A percentile compares a stretch with the other conserved stretches of the same genome.
These are phyloP conservation scores for Geosiphon pyriformis DNA, from an alignment of 192 early-diverging fungal genomes.

Conservation along the genomic window DNA sequence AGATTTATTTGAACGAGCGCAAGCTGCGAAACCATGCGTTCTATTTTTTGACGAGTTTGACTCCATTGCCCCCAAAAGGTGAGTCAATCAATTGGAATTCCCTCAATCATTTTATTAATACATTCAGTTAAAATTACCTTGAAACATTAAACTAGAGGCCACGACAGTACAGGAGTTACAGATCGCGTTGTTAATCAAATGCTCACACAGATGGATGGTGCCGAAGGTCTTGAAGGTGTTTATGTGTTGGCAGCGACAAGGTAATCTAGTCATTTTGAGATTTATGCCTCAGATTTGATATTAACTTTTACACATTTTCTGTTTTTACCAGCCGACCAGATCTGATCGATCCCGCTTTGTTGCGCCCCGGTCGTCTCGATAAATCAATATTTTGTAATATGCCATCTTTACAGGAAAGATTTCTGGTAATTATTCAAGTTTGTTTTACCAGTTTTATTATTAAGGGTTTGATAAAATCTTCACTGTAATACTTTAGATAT, in stretches of 20 bases:
- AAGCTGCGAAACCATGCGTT: slow-evolving; percentile 89
- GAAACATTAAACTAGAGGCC: too few relatives aligned
- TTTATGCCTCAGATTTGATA: background rate
- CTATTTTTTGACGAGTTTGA: slow-evolving; percentile 99
- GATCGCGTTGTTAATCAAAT: slow-evolving; percentile 99
- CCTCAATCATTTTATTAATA: background rate
- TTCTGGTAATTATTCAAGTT: slow-evolving; percentile 43
- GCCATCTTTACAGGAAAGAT: slow-evolving; percentile 67
- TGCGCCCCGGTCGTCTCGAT: slow-evolving; percentile 78
- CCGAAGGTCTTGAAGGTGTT: slow-evolving; percentile 91
- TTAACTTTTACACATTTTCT: background rate
- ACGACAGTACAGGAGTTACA: slow-evolving; percentile 97
- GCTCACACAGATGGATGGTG: slow-evolving; percentile 98
- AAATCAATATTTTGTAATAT: slow-evolving; percentile 83
- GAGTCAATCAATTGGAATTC: background rate
- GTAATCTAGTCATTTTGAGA: slow-evolving; percentile 27
- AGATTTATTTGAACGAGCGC: slow-evolving; percentile 91
- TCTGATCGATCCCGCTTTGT: slow-evolving; percentile 74
- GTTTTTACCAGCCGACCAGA: slow-evolving; percentile 60
- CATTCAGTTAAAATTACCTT: too few relatives aligned
- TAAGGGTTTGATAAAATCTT: slow-evolving; percentile 9
- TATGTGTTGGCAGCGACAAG: slow-evolving; percentile 94
- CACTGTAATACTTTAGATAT: slow-evolving; percentile 47
- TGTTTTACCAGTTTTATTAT: background rate
- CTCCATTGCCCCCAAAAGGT: slow-evolving; percentile 88